These are phyloP conservation scores for Penicillium taxi DNA, from an alignment of 495 filamentous ascomycete species.

Conservation along the genomic window DNA sequence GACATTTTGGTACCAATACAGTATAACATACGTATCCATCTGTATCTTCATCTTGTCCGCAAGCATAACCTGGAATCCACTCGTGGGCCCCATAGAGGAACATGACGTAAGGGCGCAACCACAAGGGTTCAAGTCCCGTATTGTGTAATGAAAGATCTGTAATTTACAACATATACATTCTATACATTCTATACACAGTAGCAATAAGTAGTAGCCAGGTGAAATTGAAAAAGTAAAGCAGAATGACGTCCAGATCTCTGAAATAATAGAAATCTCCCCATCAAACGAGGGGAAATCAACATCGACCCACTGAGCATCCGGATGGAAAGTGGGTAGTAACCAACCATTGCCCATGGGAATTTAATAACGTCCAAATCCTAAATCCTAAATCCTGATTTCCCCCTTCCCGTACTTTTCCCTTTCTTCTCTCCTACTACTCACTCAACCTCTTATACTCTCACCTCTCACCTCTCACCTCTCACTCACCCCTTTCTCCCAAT, in stretches of 20 bases:
- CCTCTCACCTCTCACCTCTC: constrained; percentile 4
- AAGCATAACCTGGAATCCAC: constrained; percentile 18
- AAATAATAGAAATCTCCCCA: constrained; percentile 6
- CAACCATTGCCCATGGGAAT: constrained; percentile 23
- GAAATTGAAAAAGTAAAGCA: not conserved
- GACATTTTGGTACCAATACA: too few species aligned
- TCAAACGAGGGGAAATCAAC: constrained; percentile 27
- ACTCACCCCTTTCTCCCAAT: too few species aligned
- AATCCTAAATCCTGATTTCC: constrained; percentile 7
- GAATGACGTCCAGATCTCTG: constrained; percentile 11
- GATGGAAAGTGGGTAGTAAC: constrained; percentile 32
- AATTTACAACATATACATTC: too few species aligned
- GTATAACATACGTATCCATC: not conserved
- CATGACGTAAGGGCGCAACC: constrained; percentile 24
- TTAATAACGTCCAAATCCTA: constrained; percentile 29
- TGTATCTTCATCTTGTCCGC: constrained; percentile 10
- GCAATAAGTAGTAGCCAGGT: too few species aligned
- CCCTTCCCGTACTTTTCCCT: constrained; percentile 3
- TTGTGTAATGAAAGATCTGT: too few species aligned
- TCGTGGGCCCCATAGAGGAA: too few species aligned
- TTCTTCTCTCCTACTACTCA: not conserved
- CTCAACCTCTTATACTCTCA: not conserved
- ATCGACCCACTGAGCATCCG: constrained; percentile 37
- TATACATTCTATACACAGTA: too few species aligned
- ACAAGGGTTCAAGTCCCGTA: too few species aligned